These are phyloP conservation scores for Penicillium glabrum DNA, from an alignment of 2,329 filamentous ascomycete genomes.

Conservation along the genomic window DNA sequence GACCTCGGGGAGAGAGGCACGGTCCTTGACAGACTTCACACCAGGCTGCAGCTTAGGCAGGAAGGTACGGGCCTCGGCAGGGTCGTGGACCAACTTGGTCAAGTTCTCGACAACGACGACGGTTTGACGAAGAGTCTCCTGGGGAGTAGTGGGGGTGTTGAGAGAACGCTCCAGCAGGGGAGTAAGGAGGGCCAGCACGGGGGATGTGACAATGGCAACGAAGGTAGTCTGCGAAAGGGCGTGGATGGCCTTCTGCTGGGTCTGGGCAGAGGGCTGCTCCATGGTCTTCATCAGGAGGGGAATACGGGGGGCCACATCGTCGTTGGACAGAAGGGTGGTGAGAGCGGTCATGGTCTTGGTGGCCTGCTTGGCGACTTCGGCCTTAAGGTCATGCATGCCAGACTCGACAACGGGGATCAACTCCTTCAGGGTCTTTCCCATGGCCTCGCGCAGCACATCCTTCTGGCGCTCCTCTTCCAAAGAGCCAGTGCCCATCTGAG, in stretches of 20 bases:
- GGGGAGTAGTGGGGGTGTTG: constrained; percentile 84
- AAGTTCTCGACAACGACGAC: constrained; percentile 97
- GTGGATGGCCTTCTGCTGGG: constrained; percentile 92
- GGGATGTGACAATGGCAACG: constrained; percentile 91
- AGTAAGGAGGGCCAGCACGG: constrained; percentile 89
- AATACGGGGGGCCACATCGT: constrained; percentile 90
- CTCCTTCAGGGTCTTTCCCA: constrained; percentile 76
- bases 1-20: constrained; percentile 91
- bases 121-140: constrained; percentile 93
- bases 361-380: constrained; percentile 81
- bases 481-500: constrained; percentile 78
- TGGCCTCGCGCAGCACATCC: constrained; percentile 83
- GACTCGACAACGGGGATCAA: constrained; percentile 88
- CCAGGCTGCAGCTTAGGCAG: constrained; percentile 91
- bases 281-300: constrained; percentile 91
- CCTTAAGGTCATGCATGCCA: constrained; percentile 96
- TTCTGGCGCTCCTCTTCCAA: constrained; percentile 84
- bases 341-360: constrained; percentile 87
- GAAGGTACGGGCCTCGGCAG: constrained; percentile 91
- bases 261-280: constrained; percentile 86
- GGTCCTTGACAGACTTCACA: constrained; percentile 82
- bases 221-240: constrained; percentile 98
- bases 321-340: constrained; percentile 88
- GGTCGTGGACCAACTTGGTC: constrained; percentile 95
- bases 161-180: constrained; percentile 91